Percentiles rank a stretch among this genome's conserved stretches.
These are phyloP conservation scores for Lyophyllum semitale DNA, from an alignment of 768 basidiomycete genomes.

Conservation along the genomic window DNA sequence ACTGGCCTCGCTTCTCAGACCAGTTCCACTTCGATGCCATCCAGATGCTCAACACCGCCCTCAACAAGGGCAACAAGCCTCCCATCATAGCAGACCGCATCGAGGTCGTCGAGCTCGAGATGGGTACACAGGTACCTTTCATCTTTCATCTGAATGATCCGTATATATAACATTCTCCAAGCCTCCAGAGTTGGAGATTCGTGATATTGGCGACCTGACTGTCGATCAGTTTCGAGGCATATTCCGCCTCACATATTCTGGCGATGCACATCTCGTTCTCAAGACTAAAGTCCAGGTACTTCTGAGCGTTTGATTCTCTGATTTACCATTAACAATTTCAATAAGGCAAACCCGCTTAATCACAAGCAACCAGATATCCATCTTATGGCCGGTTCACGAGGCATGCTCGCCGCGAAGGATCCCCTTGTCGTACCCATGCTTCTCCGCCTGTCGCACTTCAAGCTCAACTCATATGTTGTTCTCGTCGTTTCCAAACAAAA, in stretches of 20 bases:
- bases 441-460: conserved; percentile 93
- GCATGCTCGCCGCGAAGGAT: conserved; percentile 92
- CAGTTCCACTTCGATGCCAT: conserved; percentile 96
- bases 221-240: conserved; percentile 96
- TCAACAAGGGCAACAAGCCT: conserved; percentile 96
- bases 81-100: conserved; percentile 97
- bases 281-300: conserved; percentile 92
- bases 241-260: conserved; percentile 91
- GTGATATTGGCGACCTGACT: conserved; percentile 96
- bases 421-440: conserved; percentile 98
- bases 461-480: conserved; percentile 93
- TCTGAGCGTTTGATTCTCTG: not conserved
- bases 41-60: conserved; percentile 93
- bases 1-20: conserved; percentile 97
- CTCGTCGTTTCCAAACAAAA: conserved; percentile 97
- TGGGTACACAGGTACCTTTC: conserved; percentile 87
- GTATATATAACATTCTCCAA: conserved; percentile 31
- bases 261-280: conserved; percentile 87
- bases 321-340: conserved; percentile 2
- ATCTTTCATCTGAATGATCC: not conserved
- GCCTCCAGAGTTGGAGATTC: conserved; percentile 96
- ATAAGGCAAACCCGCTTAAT: conserved; percentile 90
- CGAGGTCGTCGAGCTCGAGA: conserved; percentile 97
- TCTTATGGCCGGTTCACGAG: conserved; percentile 77
- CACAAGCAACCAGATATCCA: conserved; percentile 91